Base-by-base conservation (phyloP, 495 filamentous ascomycete species). In the Penicillium turbatum region DNA sequence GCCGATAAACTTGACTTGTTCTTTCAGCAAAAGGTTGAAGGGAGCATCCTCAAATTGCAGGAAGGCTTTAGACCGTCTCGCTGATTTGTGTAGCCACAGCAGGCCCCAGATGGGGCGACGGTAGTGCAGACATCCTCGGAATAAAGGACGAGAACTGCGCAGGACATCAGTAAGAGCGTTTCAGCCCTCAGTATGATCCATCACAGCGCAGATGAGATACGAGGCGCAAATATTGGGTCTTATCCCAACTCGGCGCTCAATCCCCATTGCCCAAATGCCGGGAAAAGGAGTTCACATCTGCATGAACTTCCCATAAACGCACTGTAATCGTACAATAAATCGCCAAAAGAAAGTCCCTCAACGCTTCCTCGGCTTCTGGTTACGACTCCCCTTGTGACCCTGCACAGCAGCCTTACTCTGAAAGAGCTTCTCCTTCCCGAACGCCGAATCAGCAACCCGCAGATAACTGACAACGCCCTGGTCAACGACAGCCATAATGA, bases 381-480 rank as follows among this genome's bases (percentile, higher is more conserved):
- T 46, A 7, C 30, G 17, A 5, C 63, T 63, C 61, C 70, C 46
- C 57, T 81, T 59, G 68, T 67, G 48, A 57, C 70, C 59, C n/a
- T 40, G 41, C 5, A 61, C 57, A 5, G 30, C 54, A 45, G 52
- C 54, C 55, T 63, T 59, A 6, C 48, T 42, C 30, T 83, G 78
- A 60, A 81, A 92, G 15, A 95, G 46, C 69, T 70, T 81, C 69
- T 95, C 91, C 54, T 81, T 82, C 21, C 78, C 85, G 70, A 97
- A 96, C 11, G 81, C 86, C 10, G 84, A 84, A 71, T 97, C 91
- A 7, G 76, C 83, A 48, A 96, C 72, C 32, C 87, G 79, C 43
- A 96, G 69, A 65, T 89, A 98, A 63, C 91, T 97, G 29, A 90
- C 86, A 27, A 98, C 77, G 0, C 93, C 93, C 51, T 89, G 79